phyloP scores from a whole-genome alignment of 1,284 basidiomycete genomes.

The Flammula alnicola region DNA sequence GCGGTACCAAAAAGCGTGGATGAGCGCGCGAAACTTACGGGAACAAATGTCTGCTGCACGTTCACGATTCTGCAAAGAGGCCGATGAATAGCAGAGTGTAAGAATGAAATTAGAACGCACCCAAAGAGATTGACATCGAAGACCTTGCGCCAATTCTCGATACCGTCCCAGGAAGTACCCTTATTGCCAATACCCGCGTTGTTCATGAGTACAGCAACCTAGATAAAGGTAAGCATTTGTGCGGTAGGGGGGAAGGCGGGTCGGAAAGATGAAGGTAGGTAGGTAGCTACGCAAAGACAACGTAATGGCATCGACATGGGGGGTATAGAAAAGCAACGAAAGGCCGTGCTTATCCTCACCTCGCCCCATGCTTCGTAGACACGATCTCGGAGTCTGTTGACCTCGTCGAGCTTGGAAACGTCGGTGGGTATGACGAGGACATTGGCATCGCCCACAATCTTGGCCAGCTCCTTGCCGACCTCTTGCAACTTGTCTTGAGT shows the following conservation, averaged over 20 bases:
- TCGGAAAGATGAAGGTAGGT: neutral
- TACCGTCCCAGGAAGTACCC: conserved; percentile 68
- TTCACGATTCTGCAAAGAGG: conserved; percentile 68
- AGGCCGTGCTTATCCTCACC: conserved; percentile 57
- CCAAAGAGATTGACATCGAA: conserved; percentile 84
- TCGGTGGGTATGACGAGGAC: conserved; percentile 80
- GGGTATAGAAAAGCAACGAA: neutral
- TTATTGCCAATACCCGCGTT: conserved; percentile 74
- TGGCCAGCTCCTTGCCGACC: conserved; percentile 61
- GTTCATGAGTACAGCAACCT: conserved; percentile 89
- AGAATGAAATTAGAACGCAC: conserved; percentile 39
- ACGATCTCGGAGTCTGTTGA: conserved; percentile 72
- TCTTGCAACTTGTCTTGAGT: conserved; percentile 50
- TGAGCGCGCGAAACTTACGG: conserved; percentile 47
- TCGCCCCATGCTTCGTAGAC: conserved; percentile 91
- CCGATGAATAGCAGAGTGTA: conserved; percentile 8
- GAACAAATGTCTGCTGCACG: conserved; percentile 88
- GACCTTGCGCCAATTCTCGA: conserved; percentile 75
- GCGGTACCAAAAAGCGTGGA: neutral
- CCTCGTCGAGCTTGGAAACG: conserved; percentile 76
- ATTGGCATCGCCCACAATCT: conserved; percentile 65
- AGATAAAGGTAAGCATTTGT: conserved; percentile 37
- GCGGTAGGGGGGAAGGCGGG: conserved; percentile 15
- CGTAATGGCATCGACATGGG: neutral
- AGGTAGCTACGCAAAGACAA: conserved; percentile 2